Evolutionary conservation across 1,284 basidiomycete genomes (phyloP).

Genomic region (Somion occarium): DNA sequence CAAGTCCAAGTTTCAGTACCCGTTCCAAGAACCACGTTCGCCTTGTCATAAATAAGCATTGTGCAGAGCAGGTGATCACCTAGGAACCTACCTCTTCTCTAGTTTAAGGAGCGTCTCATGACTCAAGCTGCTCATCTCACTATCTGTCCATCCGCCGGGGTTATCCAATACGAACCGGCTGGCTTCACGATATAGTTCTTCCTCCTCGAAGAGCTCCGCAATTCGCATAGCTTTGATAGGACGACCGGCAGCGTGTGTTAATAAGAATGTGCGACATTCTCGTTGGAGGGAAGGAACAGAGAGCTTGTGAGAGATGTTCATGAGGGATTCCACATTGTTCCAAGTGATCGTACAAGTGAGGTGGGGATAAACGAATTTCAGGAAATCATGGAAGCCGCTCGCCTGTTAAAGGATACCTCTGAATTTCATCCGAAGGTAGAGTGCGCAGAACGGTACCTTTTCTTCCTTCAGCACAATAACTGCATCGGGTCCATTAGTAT

Average conservation of each 20-base stretch:
- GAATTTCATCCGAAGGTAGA: background rate
- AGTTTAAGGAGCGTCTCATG: constrained; percentile 82
- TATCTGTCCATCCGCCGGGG: constrained; percentile 79
- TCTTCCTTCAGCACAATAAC: constrained; percentile 82
- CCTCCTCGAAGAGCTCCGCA: constrained; percentile 81
- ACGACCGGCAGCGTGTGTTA: constrained; percentile 86
- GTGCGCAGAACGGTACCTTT: constrained; percentile 42
- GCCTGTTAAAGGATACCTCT: constrained; percentile 39
- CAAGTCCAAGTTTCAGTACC: constrained; percentile 85
- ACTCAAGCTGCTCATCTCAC: constrained; percentile 75
- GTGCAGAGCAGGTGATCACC: background rate
- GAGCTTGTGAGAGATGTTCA: constrained; percentile 84
- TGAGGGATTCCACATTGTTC: constrained; percentile 87
- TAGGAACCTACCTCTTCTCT: constrained; percentile 66
- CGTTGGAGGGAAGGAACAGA: constrained; percentile 77
- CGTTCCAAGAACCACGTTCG: constrained; percentile 94
- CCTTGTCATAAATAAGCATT: constrained; percentile 31
- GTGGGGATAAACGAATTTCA: constrained; percentile 83
- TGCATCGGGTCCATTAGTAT: constrained; percentile 56
- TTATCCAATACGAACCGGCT: constrained; percentile 90
- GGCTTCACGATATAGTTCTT: constrained; percentile 85
- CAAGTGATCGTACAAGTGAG: constrained; percentile 88
- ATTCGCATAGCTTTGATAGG: constrained; percentile 90
- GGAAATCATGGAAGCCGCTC: constrained; percentile 78
- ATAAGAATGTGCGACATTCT: constrained; percentile 80